phyloP scores from a whole-genome alignment of 2,329 filamentous ascomycete genomes.

The Aspergillus ruber region DNA sequence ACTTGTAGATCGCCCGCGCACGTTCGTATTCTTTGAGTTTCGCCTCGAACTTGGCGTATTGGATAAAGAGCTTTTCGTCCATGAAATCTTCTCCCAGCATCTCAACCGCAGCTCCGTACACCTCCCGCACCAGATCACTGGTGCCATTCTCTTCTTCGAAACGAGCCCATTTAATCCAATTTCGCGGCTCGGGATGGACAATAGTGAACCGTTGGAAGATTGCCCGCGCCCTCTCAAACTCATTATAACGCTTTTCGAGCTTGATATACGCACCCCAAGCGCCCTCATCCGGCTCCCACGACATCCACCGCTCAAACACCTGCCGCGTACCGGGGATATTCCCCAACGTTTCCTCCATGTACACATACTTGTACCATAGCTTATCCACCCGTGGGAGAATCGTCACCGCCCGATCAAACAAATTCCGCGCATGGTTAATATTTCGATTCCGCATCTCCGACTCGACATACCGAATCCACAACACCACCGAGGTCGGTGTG shows the following conservation, averaged over 20 bases:
- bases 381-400: slow-evolving; percentile 88
- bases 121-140: slow-evolving; percentile 82
- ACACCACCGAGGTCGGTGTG: slow-evolving; percentile 73
- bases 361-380: slow-evolving; percentile 98
- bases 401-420: slow-evolving; percentile 90
- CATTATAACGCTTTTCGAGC: slow-evolving; percentile 88
- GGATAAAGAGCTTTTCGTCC: slow-evolving; percentile 91
- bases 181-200: slow-evolving; percentile 87
- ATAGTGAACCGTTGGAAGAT: slow-evolving; percentile 88
- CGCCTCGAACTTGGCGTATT: slow-evolving; percentile 90
- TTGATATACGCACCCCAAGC: slow-evolving; percentile 97
- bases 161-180: slow-evolving; percentile 98
- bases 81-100: slow-evolving; percentile 89
- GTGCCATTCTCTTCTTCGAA: slow-evolving; percentile 96
- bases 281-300: slow-evolving; percentile 93
- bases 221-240: slow-evolving; percentile 80
- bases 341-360: slow-evolving; percentile 96
- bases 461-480: slow-evolving; percentile 94
- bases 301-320: slow-evolving; percentile 97
- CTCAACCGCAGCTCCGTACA: slow-evolving; percentile 83
- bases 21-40: slow-evolving; percentile 94
- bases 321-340: slow-evolving; percentile 88
- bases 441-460: slow-evolving; percentile 92
- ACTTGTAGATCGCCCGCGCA: slow-evolving; percentile 91
- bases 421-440: slow-evolving; percentile 92